Base-by-base conservation (phyloP, 352 stramenopile genomes). In the Phytophthora pisi region DNA sequence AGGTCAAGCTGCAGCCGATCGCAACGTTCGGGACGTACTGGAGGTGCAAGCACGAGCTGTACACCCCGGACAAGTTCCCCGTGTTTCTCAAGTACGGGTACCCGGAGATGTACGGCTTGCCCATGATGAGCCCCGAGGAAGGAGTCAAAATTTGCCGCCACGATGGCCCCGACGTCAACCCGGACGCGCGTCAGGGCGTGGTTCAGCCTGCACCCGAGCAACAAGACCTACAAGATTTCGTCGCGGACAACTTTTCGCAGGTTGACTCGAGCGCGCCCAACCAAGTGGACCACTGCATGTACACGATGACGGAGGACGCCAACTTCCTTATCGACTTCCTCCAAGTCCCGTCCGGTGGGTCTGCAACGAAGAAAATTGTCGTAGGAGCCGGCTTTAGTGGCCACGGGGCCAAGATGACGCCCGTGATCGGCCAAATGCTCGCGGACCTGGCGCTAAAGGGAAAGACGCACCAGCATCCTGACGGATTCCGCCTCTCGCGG, bases 391-490 rank as follows among this genome's bases (percentile, higher is more conserved):
- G 87, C 2, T 90, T 95, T 57, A 95, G 82, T 54, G 87, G 89
- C 34, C 89, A 96, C 56, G 89, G 89, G 0, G 90, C 88, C 20
- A 96, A 96, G 60, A 93, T 95, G 85, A 89, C 82, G 42, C 86
- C 86, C 2, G 87, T 92, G 52, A 87, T 96, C 45, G 89, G 89
- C 38, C 75, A 92, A 70, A 92, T 93, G 55, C 72, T 95, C 51
- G 71, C 68, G 5, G 87, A 96, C 47, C 70, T 95, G 26, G 86
- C 83, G 52, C 50, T 92, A 38, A 60, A 77, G 26, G 70, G 80
- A 5, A 65, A 81, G 64, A 87, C 78, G 28, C 46, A 62, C 46
- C 62, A 84, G 51, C 53, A 71, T 26, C 78, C 83, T 18, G 83
- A 89, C 8, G 62, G 82, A 28, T 82, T 90, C 30, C 71, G 65